A percentile compares a stretch with the other conserved stretches of the same genome.
phyloP scores from a whole-genome alignment of 148 eudicot genomes.

The Rheum nobile region DNA sequence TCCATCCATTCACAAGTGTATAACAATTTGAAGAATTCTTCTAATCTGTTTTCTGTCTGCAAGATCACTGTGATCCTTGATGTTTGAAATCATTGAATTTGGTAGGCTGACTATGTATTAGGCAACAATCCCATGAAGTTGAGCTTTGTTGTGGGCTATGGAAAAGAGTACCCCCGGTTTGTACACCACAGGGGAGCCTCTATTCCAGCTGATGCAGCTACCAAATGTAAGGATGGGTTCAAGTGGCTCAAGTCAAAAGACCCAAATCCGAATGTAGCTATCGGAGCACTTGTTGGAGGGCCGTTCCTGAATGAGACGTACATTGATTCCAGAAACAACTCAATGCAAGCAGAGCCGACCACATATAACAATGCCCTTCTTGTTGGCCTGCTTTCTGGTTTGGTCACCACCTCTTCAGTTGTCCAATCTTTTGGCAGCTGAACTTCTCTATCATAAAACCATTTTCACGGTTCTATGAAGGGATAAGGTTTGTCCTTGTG shows the following conservation, averaged over 20 bases:
- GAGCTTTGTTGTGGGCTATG: slow-evolving; percentile 83
- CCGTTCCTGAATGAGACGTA: slow-evolving; percentile 63
- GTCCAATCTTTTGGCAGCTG: slow-evolving; percentile 29
- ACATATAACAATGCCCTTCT: slow-evolving; percentile 74
- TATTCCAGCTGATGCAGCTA: slow-evolving; percentile 47
- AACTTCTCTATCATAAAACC: neutral
- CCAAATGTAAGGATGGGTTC: slow-evolving; percentile 55
- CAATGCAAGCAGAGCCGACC: slow-evolving; percentile 81
- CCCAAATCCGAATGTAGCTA: slow-evolving; percentile 74
- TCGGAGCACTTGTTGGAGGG: slow-evolving; percentile 82
- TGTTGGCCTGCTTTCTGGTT: slow-evolving; percentile 76
- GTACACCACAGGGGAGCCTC: slow-evolving; percentile 97
- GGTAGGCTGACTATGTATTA: slow-evolving; percentile 66
- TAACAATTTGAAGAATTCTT: neutral
- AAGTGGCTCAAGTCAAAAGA: slow-evolving; percentile 43
- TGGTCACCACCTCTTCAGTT: slow-evolving; percentile 69
- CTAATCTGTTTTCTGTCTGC: neutral
- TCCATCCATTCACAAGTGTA: neutral
- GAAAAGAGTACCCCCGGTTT: slow-evolving; percentile 59
- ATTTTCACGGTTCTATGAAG: neutral
- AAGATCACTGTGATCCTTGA: neutral
- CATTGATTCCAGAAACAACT: slow-evolving; percentile 61
- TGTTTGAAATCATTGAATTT: neutral
- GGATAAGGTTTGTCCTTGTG: neutral
- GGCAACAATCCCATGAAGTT: slow-evolving; percentile 74